These are phyloP conservation scores for Yueomyces sinensis DNA, from an alignment of 805 yeast species.

Conservation along the genomic window DNA sequence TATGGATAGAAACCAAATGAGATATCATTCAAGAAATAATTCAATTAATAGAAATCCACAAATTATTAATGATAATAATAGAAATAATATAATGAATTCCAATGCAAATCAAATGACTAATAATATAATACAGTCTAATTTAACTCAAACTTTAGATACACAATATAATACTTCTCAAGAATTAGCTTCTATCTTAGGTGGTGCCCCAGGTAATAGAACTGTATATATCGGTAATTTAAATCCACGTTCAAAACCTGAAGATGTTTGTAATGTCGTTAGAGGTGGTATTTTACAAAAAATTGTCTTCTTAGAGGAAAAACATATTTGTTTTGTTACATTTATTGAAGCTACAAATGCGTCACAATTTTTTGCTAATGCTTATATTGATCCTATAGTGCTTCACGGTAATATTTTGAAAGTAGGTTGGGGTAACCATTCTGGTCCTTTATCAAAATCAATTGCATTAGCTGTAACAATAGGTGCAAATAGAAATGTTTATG, in stretches of 20 bases:
- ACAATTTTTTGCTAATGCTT: slow-evolving; percentile 49
- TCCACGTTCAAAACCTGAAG: slow-evolving; percentile 52
- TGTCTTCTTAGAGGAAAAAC: slow-evolving; percentile 36
- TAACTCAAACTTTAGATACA: slow-evolving; percentile 18
- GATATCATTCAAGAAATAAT: too few species aligned
- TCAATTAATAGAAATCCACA: too few species aligned
- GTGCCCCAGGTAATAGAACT: slow-evolving; percentile 43
- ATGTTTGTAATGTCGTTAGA: slow-evolving; percentile 60
- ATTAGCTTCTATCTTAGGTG: slow-evolving; percentile 21
- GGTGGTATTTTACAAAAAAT: slow-evolving; percentile 64
- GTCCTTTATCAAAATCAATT: slow-evolving; percentile 43
- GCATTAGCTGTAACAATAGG: slow-evolving; percentile 56
- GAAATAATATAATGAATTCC: too few species aligned
- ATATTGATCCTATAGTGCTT: slow-evolving; percentile 43
- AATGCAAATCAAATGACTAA: too few species aligned
- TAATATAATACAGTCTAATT: neutral
- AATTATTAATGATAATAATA: too few species aligned
- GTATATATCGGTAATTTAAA: slow-evolving; percentile 57
- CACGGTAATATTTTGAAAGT: slow-evolving; percentile 51
- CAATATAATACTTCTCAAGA: slow-evolving; percentile 19
- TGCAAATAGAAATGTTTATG: slow-evolving; percentile 66
- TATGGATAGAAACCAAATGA: too few species aligned
- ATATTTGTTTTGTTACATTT: slow-evolving; percentile 58
- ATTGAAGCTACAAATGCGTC: slow-evolving; percentile 52
- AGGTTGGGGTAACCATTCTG: slow-evolving; percentile 63